Percentiles rank a stretch among this genome's conserved stretches.
Evolutionary conservation across 2,329 filamentous ascomycete genomes (phyloP).

Genomic region (Aspergillus japonicus): DNA sequence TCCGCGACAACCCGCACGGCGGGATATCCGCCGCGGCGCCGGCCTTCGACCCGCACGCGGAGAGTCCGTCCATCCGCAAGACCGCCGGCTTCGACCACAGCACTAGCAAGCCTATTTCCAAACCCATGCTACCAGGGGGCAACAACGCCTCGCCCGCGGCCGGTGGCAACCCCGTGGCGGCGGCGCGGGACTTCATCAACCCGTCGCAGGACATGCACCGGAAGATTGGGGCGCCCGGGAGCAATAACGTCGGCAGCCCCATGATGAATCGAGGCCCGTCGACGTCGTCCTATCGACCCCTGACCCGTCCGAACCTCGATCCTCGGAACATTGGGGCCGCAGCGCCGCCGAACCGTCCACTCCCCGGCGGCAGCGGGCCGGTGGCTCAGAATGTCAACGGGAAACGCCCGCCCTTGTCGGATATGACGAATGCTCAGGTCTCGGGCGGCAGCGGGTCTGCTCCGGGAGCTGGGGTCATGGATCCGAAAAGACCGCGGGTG

Average conservation of each 20-base stretch:
- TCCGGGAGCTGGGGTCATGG: constrained; percentile 23
- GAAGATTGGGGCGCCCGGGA: constrained; percentile 36
- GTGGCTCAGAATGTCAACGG: constrained; percentile 36
- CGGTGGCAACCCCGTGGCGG: constrained; percentile 19
- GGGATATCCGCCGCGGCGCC: constrained; percentile 45
- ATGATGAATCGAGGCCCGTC: constrained; percentile 32
- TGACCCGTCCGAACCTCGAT: constrained; percentile 43
- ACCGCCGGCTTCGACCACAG: constrained; percentile 84
- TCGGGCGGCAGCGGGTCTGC: constrained; percentile 23
- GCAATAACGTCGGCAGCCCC: constrained; percentile 29
- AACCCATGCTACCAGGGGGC: constrained; percentile 35
- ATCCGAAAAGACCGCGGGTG: constrained; percentile 35
- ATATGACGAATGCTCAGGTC: constrained; percentile 43
- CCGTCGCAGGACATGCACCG: constrained; percentile 36
- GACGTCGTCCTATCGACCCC: constrained; percentile 45
- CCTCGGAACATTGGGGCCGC: constrained; percentile 24
- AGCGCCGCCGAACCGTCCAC: constrained; percentile 6
- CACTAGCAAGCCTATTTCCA: constrained; percentile 69
- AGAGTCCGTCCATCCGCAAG: constrained; percentile 83
- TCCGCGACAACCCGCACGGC: constrained; percentile 52
- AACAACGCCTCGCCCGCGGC: constrained; percentile 29
- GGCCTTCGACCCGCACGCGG: constrained; percentile 70
- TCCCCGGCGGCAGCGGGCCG: constrained; percentile 12
- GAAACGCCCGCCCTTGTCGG: constrained; percentile 46
- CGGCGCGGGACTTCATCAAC: constrained; percentile 35